phyloP scores from a whole-genome alignment of 2,329 filamentous ascomycete genomes.

The Aciculosporium take region DNA sequence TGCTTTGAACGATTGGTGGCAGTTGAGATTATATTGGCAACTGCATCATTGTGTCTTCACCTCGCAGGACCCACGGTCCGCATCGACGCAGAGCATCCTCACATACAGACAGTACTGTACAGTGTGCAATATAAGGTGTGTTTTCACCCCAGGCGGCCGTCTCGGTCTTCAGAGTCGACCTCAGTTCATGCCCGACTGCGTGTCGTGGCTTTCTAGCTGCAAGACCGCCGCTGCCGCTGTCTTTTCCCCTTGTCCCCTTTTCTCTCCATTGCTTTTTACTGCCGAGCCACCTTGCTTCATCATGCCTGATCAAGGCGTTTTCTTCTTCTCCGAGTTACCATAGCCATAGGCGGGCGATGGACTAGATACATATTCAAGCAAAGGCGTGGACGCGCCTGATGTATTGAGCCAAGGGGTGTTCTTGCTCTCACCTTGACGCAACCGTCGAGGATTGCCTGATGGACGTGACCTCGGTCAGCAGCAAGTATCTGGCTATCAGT shows the following conservation, averaged over 20 bases:
- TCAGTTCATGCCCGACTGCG: too few relatives aligned
- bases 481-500: too few relatives aligned
- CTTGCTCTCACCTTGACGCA: neutral
- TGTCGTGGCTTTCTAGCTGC: too few relatives aligned
- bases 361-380: neutral
- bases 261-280: neutral
- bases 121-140: too few relatives aligned
- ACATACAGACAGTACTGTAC: too few relatives aligned
- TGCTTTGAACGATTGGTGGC: neutral
- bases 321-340: neutral
- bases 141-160: too few relatives aligned
- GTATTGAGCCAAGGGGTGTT: neutral
- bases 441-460: neutral
- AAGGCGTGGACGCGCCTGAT: neutral
- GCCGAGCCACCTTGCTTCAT: neutral
- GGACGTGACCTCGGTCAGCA: too few relatives aligned
- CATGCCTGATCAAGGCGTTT: neutral
- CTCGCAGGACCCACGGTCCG: neutral
- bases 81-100: neutral
- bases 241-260: neutral
- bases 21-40: neutral
- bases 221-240: too few relatives aligned
- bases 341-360: too few relatives aligned
- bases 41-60: neutral
- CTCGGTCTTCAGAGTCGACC: too few relatives aligned